A percentile compares a stretch with the other conserved stretches of the same genome.
Evolutionary conservation across 2,329 filamentous ascomycete genomes (phyloP).

Genomic region (Cladosporium velox): DNA sequence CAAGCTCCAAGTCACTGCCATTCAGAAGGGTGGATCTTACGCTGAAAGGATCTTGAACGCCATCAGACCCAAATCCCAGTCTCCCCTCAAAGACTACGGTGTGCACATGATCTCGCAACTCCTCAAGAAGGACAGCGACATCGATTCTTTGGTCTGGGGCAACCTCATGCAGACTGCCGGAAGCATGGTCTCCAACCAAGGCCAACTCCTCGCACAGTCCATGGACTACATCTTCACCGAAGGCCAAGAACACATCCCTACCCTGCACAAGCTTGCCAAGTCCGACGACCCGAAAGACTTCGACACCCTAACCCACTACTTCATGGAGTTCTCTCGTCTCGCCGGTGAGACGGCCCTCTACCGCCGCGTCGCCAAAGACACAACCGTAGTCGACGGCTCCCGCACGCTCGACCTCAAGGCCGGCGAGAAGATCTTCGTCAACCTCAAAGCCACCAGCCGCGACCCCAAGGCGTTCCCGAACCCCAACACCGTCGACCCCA

Average conservation of each 20-base stretch:
- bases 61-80: conserved; percentile 39
- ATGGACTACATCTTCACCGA: conserved; percentile 59
- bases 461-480: conserved; percentile 46
- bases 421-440: conserved; percentile 46
- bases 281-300: conserved; percentile 48
- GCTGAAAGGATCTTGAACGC: conserved; percentile 42
- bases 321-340: conserved; percentile 48
- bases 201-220: conserved; percentile 59
- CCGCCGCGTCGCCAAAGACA: conserved; percentile 39
- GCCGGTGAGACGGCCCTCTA: conserved; percentile 47
- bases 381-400: conserved; percentile 36
- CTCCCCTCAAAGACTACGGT: conserved; percentile 55
- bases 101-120: conserved; percentile 58
- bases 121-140: conserved; percentile 48
- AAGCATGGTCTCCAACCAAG: conserved; percentile 59
- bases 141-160: conserved; percentile 57
- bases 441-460: conserved; percentile 45
- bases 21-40: conserved; percentile 45
- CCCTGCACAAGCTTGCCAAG: conserved; percentile 52
- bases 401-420: conserved; percentile 36
- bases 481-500: conserved; percentile 35
- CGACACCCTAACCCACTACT: conserved; percentile 54
- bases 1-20: conserved; percentile 50
- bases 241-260: conserved; percentile 50
- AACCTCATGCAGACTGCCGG: conserved; percentile 60